A percentile compares a stretch with the other conserved stretches of the same genome.
Conservation (phyloP, 257 asterid genomes). For the Paraleonurus japonicus region DNA sequence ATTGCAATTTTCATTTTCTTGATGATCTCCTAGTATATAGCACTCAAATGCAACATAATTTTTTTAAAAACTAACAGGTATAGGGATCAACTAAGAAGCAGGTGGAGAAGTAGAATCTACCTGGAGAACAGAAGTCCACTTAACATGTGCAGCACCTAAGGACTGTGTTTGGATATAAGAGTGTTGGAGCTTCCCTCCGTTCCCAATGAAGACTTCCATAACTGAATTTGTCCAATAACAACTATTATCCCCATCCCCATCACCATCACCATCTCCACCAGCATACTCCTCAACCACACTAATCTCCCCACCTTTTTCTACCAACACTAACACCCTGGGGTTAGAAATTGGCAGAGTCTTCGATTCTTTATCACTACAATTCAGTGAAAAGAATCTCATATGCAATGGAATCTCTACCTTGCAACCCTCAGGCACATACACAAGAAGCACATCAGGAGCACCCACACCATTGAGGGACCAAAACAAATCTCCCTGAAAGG, state of each 20-base stretch:
- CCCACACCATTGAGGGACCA: conserved; percentile 93
- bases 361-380: conserved; percentile 54
- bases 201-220: conserved; percentile 63
- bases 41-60: neutral
- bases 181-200: conserved; percentile 74
- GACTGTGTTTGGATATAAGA: conserved; percentile 85
- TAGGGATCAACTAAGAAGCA: conserved; percentile 8
- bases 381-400: conserved; percentile 56
- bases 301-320: conserved; percentile 84
- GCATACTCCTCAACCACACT: conserved; percentile 75
- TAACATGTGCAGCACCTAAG: conserved; percentile 72
- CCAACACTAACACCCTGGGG: conserved; percentile 85
- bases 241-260: conserved; percentile 45
- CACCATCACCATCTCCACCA: conserved; percentile 46
- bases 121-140: conserved; percentile 93
- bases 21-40: neutral
- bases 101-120: conserved; percentile 33
- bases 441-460: conserved; percentile 69
- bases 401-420: conserved; percentile 70
- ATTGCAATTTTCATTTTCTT: conserved; percentile 1
- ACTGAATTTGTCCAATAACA: conserved; percentile 90
- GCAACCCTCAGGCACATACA: conserved; percentile 82
- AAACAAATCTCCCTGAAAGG: conserved; percentile 77
- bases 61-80: neutral
- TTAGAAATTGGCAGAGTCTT: conserved; percentile 73